Evolutionary conservation across 805 yeast species (phyloP), one percentile per base, ranked within the genome.

Genomic region (Suhomyces prunicola): DNA sequence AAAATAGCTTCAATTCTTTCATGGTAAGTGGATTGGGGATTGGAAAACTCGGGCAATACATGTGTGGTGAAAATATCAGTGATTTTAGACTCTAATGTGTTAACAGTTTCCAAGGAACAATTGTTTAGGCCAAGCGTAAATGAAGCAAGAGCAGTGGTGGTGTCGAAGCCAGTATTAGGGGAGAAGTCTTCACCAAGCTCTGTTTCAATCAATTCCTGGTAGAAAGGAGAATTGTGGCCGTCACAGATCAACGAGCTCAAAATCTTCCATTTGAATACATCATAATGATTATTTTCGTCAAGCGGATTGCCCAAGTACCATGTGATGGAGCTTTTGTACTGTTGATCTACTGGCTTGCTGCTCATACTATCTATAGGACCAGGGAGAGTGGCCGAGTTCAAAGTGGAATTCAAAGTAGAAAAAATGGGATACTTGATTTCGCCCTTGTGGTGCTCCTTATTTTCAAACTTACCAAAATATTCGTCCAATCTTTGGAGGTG

Each of bases 181-280:
- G 93, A 75, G 64, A 86, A 94, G 58, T 94, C 97, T 49, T 88
- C 82, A 42, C 94, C 98, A 33, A 86, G 65, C 1, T 93, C 94
- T 1, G 87, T 71, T 67, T 94, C 99, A 51, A 94, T 87, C 51
- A 94, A 74, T n/a, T 82, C 82, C 68, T 91, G 90, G 68, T 92
- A 90, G 51, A 94, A 76, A 6, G 96, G 93, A 5, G 98, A 87
- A 10, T 94, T 87, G 64, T 93, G 98, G 2, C 98, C 98, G 65
- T 90, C 97, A 58, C 86, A 81, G 33, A 94, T 73, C 50, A 94
- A 72, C 23, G 85, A 81, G 19, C 88, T 82, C 47, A 91, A 71
- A 8, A 91, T 73, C 53, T 85, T 86, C 78, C 91, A 75, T 45
- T 87, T 77, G 66, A 92, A 88, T 0, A 90, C 74, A 50, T 84